These are phyloP conservation scores for Micractinium sp. DNA, from an alignment of 139 green algal species.

Conservation along the genomic window DNA sequence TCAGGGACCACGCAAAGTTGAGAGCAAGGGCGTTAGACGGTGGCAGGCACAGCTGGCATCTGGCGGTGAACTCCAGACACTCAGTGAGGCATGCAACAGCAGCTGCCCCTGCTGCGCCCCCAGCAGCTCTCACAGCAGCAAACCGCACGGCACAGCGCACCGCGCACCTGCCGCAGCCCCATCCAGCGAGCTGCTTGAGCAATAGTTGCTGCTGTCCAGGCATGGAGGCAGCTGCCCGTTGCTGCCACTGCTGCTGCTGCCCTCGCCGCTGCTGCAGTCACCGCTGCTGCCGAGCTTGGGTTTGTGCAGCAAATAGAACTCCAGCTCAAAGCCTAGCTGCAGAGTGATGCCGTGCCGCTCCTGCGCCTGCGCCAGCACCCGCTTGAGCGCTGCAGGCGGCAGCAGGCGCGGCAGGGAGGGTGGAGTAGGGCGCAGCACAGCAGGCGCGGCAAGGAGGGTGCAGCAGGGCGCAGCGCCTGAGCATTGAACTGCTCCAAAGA, in stretches of 20 bases:
- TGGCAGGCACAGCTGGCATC: too few species aligned
- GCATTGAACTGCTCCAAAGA: too few species aligned
- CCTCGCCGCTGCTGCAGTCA: too few species aligned
- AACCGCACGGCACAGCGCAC: background rate
- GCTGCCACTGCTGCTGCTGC: background rate
- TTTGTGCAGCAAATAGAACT: conserved; percentile 61
- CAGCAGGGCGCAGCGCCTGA: background rate
- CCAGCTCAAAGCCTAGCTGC: conserved; percentile 42
- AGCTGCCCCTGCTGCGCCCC: too few species aligned
- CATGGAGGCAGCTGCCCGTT: background rate
- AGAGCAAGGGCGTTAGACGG: too few species aligned
- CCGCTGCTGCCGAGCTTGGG: background rate
- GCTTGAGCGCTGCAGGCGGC: conserved; percentile 22
- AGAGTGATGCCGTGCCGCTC: conserved; percentile 25
- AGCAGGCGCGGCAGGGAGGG: background rate
- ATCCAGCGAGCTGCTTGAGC: conserved; percentile 45
- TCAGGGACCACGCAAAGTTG: too few species aligned
- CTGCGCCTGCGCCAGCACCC: conserved; percentile 24
- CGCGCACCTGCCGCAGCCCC: conserved; percentile 40
- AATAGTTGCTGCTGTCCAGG: conserved; percentile 56
- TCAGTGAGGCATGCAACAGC: too few species aligned
- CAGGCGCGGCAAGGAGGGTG: too few species aligned
- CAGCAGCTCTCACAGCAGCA: background rate
- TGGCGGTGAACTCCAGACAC: too few species aligned
- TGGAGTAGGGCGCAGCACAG: background rate